Conservation (phyloP, 2,329 filamentous ascomycete species). For the Trichoderma sp. region DNA sequence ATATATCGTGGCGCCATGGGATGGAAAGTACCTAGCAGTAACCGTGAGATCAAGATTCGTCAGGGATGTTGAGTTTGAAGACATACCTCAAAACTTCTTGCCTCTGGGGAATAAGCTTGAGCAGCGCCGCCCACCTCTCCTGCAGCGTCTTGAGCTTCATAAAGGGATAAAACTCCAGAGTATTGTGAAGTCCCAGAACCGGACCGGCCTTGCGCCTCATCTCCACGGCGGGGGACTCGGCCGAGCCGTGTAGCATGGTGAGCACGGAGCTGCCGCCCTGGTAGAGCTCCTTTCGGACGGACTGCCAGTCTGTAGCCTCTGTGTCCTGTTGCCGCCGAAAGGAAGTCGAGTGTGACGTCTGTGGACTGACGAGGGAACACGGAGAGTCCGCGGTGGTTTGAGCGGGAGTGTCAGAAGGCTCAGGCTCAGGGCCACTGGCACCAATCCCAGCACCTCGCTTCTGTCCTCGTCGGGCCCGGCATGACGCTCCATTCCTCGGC, state of each 20-base stretch:
- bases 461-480: background rate
- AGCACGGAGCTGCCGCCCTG: constrained; percentile 22
- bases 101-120: constrained; percentile 18
- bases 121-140: constrained; percentile 9
- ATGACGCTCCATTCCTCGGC: background rate
- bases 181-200: constrained; percentile 23
- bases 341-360: background rate
- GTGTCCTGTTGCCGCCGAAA: background rate
- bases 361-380: background rate
- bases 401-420: background rate
- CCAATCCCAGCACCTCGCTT: background rate
- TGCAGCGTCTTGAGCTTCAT: constrained; percentile 25
- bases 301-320: background rate
- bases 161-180: constrained; percentile 22
- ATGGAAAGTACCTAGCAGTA: constrained; percentile 14
- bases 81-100: constrained; percentile 16
- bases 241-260: constrained; percentile 8
- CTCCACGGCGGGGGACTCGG: constrained; percentile 11
- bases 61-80: too few species aligned
- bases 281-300: constrained; percentile 1
- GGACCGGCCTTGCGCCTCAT: constrained; percentile 21
- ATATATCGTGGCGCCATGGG: constrained; percentile 15
- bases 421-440: background rate
- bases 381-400: background rate
- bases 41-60: background rate